Conservation (phyloP, 1,139 yeast genomes). For the Kodamaea sp. region DNA sequence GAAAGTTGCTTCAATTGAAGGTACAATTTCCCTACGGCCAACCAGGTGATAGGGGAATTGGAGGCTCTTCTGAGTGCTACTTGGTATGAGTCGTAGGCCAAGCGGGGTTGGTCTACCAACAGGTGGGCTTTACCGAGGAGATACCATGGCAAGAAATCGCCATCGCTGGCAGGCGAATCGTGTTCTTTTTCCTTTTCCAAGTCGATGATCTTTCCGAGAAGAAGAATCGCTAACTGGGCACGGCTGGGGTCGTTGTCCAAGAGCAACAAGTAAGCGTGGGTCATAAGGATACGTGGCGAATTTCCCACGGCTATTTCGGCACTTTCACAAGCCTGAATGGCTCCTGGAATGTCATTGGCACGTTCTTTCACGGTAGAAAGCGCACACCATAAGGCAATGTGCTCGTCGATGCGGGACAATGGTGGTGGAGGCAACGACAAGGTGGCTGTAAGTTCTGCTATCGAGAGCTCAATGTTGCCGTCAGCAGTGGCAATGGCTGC, state of each 20-base stretch:
- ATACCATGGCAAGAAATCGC: constrained; percentile 60
- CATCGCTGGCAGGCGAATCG: constrained; percentile 23
- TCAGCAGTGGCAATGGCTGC: constrained; percentile 56
- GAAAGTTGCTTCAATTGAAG: constrained; percentile 59
- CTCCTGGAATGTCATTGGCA: constrained; percentile 48
- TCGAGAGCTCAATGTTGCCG: constrained; percentile 48
- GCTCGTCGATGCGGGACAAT: constrained; percentile 44
- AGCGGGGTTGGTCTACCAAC: constrained; percentile 45
- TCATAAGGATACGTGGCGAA: constrained; percentile 44
- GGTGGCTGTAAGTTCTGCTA: constrained; percentile 50
- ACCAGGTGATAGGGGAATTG: constrained; percentile 60
- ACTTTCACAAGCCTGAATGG: constrained; percentile 49
- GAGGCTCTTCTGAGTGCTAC: constrained; percentile 57
- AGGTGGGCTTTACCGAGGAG: constrained; percentile 57
- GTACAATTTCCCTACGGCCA: constrained; percentile 64
- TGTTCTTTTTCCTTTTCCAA: constrained; percentile 23
- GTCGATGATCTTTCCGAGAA: constrained; percentile 38
- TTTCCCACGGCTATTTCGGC: constrained; percentile 48
- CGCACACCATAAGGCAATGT: constrained; percentile 54
- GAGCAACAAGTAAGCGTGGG: constrained; percentile 49
- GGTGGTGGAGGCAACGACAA: constrained; percentile 53
- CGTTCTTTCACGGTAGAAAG: constrained; percentile 52
- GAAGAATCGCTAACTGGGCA: constrained; percentile 35
- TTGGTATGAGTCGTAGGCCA: constrained; percentile 60
- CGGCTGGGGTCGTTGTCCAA: constrained; percentile 26